Percentiles rank a stretch among this genome's conserved stretches.
phyloP scores from a whole-genome alignment of 371 early-diverging fungal genomes.

The Rhizopus sp. region DNA sequence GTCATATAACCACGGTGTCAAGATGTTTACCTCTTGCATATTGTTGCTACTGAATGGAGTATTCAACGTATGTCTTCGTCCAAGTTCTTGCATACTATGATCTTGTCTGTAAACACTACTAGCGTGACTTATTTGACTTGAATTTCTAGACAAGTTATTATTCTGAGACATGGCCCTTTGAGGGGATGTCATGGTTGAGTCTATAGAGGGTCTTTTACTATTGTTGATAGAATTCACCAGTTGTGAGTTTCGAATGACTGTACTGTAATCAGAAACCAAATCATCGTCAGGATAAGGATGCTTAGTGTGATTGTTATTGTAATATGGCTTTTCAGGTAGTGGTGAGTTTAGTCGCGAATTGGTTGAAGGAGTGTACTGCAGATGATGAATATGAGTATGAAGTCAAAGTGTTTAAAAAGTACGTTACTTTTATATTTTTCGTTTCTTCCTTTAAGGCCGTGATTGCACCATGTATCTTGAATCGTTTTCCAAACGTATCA shows the following conservation, averaged over 20 bases:
- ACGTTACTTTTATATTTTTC: neutral
- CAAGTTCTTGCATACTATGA: neutral
- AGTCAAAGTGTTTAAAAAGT: no score
- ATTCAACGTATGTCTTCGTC: slow-evolving; percentile 1
- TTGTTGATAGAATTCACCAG: neutral
- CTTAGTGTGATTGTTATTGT: slow-evolving; percentile 12
- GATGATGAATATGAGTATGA: no score
- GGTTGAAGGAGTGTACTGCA: no score
- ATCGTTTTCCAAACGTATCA: slow-evolving; percentile 69
- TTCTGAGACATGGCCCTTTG: neutral
- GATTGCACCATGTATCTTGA: slow-evolving; percentile 70
- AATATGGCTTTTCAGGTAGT: neutral
- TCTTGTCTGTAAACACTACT: neutral
- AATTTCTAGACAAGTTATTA: neutral
- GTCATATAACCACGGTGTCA: no score
- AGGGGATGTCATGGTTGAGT: neutral
- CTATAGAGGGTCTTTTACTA: neutral
- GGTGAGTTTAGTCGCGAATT: neutral
- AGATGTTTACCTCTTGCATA: slow-evolving; percentile 8
- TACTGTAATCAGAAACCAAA: slow-evolving; percentile 35
- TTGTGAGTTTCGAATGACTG: slow-evolving; percentile 26
- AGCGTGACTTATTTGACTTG: neutral
- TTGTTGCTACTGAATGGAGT: slow-evolving; percentile 2
- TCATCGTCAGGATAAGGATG: slow-evolving; percentile 28
- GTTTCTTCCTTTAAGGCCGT: slow-evolving; percentile 43